These are phyloP conservation scores for Porphyridium purpureum DNA, from an alignment of 23 red algal species.

Conservation along the genomic window DNA sequence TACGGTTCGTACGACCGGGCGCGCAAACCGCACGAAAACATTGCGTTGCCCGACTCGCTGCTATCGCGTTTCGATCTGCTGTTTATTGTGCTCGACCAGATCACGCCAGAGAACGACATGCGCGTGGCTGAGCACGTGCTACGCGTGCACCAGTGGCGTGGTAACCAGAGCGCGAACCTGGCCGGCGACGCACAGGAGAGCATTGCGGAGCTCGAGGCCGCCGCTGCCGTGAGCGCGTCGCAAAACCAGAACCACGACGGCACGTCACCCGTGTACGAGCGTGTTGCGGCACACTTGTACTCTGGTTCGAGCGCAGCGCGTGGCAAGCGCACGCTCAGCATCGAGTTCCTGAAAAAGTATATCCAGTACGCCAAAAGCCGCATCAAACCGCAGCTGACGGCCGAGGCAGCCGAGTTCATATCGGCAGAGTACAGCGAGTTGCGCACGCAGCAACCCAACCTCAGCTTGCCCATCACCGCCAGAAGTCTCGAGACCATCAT, in stretches of 20 bases:
- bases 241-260: not conserved
- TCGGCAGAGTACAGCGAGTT: slow-evolving; percentile 46
- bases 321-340: slow-evolving; percentile 54
- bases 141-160: slow-evolving; percentile 55
- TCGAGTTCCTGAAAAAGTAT: slow-evolving; percentile 81
- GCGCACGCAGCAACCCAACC: slow-evolving; percentile 25
- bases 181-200: slow-evolving; percentile 7
- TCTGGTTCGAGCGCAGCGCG: not conserved
- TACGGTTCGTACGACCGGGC: slow-evolving; percentile 91
- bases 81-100: slow-evolving; percentile 85
- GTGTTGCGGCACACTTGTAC: slow-evolving; percentile 1
- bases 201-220: slow-evolving; percentile 8
- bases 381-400: slow-evolving; percentile 25
- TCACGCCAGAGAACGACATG: slow-evolving; percentile 58
- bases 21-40: slow-evolving; percentile 82
- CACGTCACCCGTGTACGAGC: slow-evolving; percentile 5
- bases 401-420: slow-evolving; percentile 55
- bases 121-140: slow-evolving; percentile 84
- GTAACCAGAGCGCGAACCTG: slow-evolving; percentile 6
- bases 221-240: slow-evolving; percentile 2
- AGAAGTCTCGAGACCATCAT: slow-evolving; percentile 88
- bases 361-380: slow-evolving; percentile 80
- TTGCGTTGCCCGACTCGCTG: slow-evolving; percentile 91
- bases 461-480: slow-evolving; percentile 88
- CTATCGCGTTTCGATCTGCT: slow-evolving; percentile 97